Evolutionary conservation across 306 rosid genomes (phyloP), one percentile per base, ranked within the genome.

Genomic region (Vigna nakashimae): DNA sequence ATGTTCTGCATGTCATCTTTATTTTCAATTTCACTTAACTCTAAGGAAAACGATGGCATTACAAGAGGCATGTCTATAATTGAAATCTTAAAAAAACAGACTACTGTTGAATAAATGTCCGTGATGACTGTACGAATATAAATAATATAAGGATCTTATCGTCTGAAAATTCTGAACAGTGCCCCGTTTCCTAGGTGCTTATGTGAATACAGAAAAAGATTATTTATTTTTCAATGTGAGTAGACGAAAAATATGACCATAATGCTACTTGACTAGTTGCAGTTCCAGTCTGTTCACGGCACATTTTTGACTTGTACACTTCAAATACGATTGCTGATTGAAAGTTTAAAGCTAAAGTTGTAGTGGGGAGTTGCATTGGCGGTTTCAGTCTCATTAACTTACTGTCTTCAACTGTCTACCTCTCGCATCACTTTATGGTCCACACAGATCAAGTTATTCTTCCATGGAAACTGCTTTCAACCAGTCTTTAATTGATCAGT

Each of bases 171-270:
- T 43, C 15, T 43, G 15, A 11, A 0, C 16, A 22, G 57, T 67
- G 53, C 10, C 22, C 30, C 4, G 36, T 66, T 69, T 51, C 26
- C 68, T 22, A 50, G 17, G 48, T 9, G 75, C 3, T 46, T 7
- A 71, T 51, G 77, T 49, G 36, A 68, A 69, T 9, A 40, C 16
- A 51, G 45, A 70, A 16, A 32, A 36, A 65, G 55, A 56, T n/a
- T 17, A 11, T 11, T 17, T 56, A 45, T 9, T 20, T 48, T 17
- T 65, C 24, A 30, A 13, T 65, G 72, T 67, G 77, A 17, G 22
- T 24, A 82, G 80, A 67, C 34, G 76, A 28, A 78, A 71, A 77
- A 22, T 71, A 3, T 53, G 82, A 77, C 74, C 49, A 26, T 26
- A 24, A 16, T 7, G 40, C 66, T 65, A 55, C 26, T 24, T 24